These are phyloP conservation scores for slime mould (Dictyostelium discoideum) DNA, from an alignment of 78 protist species.

Conservation along the genomic window DNA sequence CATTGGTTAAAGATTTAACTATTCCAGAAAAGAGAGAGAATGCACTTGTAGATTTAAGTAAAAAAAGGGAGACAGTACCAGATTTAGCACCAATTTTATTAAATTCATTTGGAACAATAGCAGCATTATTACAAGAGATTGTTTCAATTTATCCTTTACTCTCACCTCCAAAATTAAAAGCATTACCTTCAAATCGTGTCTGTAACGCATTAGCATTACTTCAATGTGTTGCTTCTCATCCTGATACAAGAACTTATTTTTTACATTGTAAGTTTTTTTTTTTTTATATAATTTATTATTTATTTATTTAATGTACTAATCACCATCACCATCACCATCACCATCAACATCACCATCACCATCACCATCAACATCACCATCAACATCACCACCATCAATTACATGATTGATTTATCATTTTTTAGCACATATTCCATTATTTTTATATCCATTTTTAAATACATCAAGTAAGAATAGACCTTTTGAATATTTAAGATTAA, in stretches of 20 bases:
- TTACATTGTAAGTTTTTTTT: conserved; percentile 82
- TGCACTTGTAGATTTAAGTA: conserved; percentile 96
- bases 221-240: conserved; percentile 99
- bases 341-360: background rate
- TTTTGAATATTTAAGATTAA: conserved; percentile 98
- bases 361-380: background rate
- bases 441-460: conserved; percentile 98
- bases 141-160: conserved; percentile 97
- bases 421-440: conserved; percentile 98
- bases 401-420: too few relatives aligned
- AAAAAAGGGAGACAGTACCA: conserved; percentile 94
- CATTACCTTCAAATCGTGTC: conserved; percentile 96
- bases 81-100: conserved; percentile 98
- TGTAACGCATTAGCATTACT: conserved; percentile 99
- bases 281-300: background rate
- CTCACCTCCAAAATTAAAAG: conserved; percentile 96
- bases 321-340: background rate
- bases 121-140: conserved; percentile 98
- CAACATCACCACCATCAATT: too few relatives aligned
- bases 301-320: background rate
- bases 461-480: conserved; percentile 95
- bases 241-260: conserved; percentile 97
- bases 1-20: conserved; percentile 82
- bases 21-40: conserved; percentile 92
- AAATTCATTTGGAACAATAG: conserved; percentile 96